These are phyloP conservation scores for Stygiomarasmius scandens DNA, from an alignment of 1,284 basidiomycete genomes.

Conservation along the genomic window DNA sequence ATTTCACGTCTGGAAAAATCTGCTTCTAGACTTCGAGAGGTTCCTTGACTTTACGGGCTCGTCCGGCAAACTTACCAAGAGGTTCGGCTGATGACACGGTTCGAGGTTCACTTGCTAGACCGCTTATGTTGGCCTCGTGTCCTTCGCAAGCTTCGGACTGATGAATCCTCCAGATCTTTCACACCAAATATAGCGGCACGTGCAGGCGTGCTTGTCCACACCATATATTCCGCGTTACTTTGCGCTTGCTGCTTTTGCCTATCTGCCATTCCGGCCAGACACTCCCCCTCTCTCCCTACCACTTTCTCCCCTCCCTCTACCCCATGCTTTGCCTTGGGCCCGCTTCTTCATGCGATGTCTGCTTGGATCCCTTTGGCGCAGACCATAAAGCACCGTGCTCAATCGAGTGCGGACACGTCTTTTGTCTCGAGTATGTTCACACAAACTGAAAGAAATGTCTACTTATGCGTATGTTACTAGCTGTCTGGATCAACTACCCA, in stretches of 20 bases:
- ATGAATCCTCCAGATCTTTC: conserved; percentile 10
- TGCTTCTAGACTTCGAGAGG: too few species aligned
- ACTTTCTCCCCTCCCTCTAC: conserved; percentile 24
- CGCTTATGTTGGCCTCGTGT: conserved; percentile 14
- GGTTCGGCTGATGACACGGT: not conserved
- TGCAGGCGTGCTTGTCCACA: conserved; percentile 16
- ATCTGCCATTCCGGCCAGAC: conserved; percentile 23
- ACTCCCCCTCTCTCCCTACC: conserved; percentile 16
- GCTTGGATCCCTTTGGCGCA: conserved; percentile 47
- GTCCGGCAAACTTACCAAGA: too few species aligned
- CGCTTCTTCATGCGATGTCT: conserved; percentile 55
- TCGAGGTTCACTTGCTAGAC: conserved; percentile 29
- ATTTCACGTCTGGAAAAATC: too few species aligned
- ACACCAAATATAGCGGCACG: conserved; percentile 18
- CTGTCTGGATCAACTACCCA: conserved; percentile 45
- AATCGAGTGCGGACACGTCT: conserved; percentile 55
- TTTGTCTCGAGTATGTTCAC: conserved; percentile 45
- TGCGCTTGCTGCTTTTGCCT: conserved; percentile 9
- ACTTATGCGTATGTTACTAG: conserved; percentile 26
- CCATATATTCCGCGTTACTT: conserved; percentile 19
- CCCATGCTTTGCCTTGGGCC: conserved; percentile 51
- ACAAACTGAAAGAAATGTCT: not conserved
- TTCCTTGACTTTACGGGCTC: too few species aligned
- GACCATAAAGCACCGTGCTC: conserved; percentile 46
- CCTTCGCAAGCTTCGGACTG: conserved; percentile 19